Base-by-base conservation (phyloP, 768 basidiomycete species). In the Piloderma croceum region DNA sequence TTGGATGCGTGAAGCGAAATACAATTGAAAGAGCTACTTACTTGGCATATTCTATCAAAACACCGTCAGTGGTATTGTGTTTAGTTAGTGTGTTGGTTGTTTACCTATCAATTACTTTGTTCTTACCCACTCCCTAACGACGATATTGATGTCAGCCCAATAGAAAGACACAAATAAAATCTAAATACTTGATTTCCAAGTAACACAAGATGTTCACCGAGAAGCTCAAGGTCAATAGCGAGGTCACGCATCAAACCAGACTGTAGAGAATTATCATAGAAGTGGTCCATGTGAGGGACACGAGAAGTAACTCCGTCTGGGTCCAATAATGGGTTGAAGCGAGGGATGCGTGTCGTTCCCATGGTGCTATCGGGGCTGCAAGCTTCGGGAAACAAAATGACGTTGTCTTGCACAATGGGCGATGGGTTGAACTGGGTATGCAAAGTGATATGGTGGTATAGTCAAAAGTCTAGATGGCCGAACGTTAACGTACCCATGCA, bases 251-350 rank as follows among this genome's bases (percentile, higher is more conserved):
- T 81, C 31, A 80, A 56, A 7, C 76, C 77, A 4, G 77, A 78
- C 56, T 83, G 81, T 40, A 81, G 51, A 44, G 77, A 79, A 47
- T 83, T 83, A 46, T 83, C 76, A 48, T 81, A 81, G 56, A 81
- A 83, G 46, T 79, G 73, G 40, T 78, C 77, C 79, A 81, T 81
- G 46, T 79, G 69, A 12, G 81, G 81, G 2, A 83, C 69, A 57
- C 76, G 72, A 2, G 77, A 77, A 2, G 68, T 68, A 9, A 63
- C 69, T 11, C 81, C 80, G 25, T 73, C 71, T 4, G 65, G 62
- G 48, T 83, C 80, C 44, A 71, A 60, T 2, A 59, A 44, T 13
- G 64, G 42, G 34, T 77, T 63, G 52, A 82, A 82, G 4, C 64
- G 50, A 2, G 75, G 73, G 21, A 83, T 70, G 2, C 41, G 43